Conservation (phyloP, 352 stramenopile genomes). For the Hyaloperonospora brassicae region DNA sequence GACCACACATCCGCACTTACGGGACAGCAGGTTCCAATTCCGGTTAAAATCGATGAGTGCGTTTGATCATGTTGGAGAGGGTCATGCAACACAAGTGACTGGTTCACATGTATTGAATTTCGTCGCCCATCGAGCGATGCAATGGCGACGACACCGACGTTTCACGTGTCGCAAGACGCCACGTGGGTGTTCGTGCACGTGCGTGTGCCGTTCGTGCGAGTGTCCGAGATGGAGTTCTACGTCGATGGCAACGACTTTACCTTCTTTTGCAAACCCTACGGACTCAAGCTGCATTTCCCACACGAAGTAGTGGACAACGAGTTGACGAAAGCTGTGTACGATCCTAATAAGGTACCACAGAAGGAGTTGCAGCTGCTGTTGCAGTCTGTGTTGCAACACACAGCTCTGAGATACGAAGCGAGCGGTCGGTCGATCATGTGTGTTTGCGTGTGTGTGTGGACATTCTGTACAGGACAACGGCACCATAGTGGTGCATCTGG, state of each 20-base stretch:
- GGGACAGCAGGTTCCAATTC: too few relatives aligned
- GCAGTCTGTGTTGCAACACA: too few relatives aligned
- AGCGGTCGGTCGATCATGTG: too few relatives aligned
- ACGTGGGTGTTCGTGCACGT: slow-evolving; percentile 83
- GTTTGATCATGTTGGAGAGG: background rate
- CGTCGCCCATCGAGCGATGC: slow-evolving; percentile 23
- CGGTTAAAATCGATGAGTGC: background rate
- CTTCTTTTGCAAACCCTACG: slow-evolving; percentile 96
- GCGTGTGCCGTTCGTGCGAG: slow-evolving; percentile 85
- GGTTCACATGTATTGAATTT: too few relatives aligned
- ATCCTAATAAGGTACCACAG: slow-evolving; percentile 69
- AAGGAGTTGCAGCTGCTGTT: background rate
- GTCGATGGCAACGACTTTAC: slow-evolving; percentile 87
- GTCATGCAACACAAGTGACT: background rate
- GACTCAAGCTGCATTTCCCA: slow-evolving; percentile 94
- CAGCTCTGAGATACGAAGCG: too few relatives aligned
- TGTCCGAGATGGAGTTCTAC: slow-evolving; percentile 89
- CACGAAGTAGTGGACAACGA: slow-evolving; percentile 86
- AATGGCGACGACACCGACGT: slow-evolving; percentile 77
- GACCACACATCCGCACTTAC: too few relatives aligned
- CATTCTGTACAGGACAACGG: slow-evolving; percentile 72
- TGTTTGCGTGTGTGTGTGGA: background rate
- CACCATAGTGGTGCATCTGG: slow-evolving; percentile 87
- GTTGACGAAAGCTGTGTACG: slow-evolving; percentile 83
- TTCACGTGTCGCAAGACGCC: slow-evolving; percentile 78